Evolutionary conservation across 495 filamentous ascomycete species (phyloP).

Genomic region (Podospora comata): DNA sequence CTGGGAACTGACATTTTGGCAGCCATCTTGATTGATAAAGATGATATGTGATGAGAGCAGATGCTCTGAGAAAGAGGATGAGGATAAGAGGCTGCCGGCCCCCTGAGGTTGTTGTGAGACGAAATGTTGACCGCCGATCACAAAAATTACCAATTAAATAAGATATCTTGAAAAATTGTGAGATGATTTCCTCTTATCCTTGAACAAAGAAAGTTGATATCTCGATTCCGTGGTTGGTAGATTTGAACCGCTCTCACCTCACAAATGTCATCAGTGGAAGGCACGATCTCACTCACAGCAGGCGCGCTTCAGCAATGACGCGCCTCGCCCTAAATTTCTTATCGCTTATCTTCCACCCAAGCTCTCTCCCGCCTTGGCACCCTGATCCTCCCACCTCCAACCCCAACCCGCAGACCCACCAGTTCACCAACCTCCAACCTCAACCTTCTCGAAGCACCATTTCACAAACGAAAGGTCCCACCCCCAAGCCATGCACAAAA

Average conservation of each 20-base stretch:
- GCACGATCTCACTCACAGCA: background rate
- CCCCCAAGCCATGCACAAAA: background rate
- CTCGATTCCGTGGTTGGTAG: no score
- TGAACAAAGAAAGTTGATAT: no score
- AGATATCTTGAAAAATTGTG: no score
- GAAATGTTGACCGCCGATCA: background rate
- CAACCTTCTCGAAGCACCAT: background rate
- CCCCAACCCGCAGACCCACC: background rate
- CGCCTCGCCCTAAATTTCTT: slow-evolving; percentile 6
- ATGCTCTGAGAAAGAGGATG: background rate
- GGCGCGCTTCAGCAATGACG: slow-evolving; percentile 1
- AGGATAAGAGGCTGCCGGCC: background rate
- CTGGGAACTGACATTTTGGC: slow-evolving; percentile 33
- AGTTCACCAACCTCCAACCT: background rate
- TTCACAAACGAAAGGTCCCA: background rate
- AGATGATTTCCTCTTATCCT: no score
- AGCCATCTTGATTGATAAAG: slow-evolving; percentile 21
- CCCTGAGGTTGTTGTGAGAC: background rate
- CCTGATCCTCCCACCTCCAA: background rate
- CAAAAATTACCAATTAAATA: background rate
- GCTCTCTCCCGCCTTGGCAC: background rate
- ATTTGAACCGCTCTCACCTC: background rate
- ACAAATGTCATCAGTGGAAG: background rate
- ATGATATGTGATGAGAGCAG: background rate
- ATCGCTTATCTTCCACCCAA: slow-evolving; percentile 13